Evolutionary conservation across 495 filamentous ascomycete genomes (phyloP).

Genomic region (Hyaloscypha bicolor): DNA sequence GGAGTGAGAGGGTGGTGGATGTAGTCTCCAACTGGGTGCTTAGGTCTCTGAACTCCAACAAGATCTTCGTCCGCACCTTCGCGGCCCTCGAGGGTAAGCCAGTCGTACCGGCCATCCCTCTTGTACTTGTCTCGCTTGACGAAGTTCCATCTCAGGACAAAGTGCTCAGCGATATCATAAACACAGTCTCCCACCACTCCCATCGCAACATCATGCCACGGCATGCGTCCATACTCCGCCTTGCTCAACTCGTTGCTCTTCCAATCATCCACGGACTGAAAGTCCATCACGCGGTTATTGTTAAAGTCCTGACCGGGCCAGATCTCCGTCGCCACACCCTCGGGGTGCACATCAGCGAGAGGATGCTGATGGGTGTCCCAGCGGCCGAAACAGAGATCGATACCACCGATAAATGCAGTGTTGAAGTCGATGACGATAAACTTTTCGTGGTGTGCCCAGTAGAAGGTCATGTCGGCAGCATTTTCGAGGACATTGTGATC

Average conservation of each 20-base stretch:
- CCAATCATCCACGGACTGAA: constrained; percentile 89
- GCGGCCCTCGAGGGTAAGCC: constrained; percentile 82
- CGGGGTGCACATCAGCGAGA: constrained; percentile 84
- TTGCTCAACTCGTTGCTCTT: constrained; percentile 91
- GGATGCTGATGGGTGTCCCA: constrained; percentile 89
- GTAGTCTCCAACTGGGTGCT: constrained; percentile 85
- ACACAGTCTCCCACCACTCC: constrained; percentile 85
- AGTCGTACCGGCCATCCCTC: constrained; percentile 74
- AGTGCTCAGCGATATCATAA: constrained; percentile 95
- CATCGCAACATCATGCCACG: constrained; percentile 96
- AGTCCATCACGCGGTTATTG: constrained; percentile 95
- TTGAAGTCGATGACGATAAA: constrained; percentile 92
- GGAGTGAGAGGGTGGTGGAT: constrained; percentile 75
- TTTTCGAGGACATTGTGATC: constrained; percentile 96
- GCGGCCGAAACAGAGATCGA: constrained; percentile 95
- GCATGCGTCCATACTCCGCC: constrained; percentile 91
- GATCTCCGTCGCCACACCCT: constrained; percentile 76
- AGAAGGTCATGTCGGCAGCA: constrained; percentile 91
- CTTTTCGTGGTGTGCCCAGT: constrained; percentile 98
- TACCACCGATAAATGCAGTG: constrained; percentile 86
- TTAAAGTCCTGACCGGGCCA: constrained; percentile 98
- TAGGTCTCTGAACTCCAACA: constrained; percentile 82
- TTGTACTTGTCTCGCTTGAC: constrained; percentile 98
- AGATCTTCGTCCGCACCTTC: constrained; percentile 78
- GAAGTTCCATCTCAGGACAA: constrained; percentile 95